These are phyloP conservation scores for Gentiana macrophylla DNA, from an alignment of 257 asterid genomes.

Conservation along the genomic window DNA sequence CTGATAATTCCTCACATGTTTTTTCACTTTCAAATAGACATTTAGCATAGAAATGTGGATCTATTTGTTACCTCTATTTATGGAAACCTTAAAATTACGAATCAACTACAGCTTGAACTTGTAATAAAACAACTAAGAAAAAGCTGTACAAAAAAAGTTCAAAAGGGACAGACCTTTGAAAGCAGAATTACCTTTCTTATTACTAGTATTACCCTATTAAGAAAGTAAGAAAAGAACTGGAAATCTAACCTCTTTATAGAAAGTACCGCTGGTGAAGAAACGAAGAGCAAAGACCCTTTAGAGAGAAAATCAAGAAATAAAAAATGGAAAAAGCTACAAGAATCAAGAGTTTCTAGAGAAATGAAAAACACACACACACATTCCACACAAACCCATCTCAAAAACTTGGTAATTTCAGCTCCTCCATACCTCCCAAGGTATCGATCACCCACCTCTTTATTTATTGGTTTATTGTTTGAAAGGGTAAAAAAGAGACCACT, in stretches of 20 bases:
- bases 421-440: slow-evolving; percentile 20
- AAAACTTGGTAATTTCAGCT: slow-evolving; percentile 19
- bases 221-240: slow-evolving; percentile 7
- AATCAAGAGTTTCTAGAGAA: slow-evolving; percentile 12
- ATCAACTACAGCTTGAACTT: not conserved
- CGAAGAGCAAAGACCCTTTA: slow-evolving; percentile 10
- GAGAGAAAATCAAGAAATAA: slow-evolving; percentile 12
- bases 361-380: slow-evolving; percentile 5
- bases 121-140: not conserved
- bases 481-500: slow-evolving; percentile 45
- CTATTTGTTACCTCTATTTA: too few relatives aligned
- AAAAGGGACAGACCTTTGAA: slow-evolving; percentile 6
- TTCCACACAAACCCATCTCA: slow-evolving; percentile 12
- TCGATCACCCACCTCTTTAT: slow-evolving; percentile 27
- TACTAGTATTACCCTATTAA: not conserved
- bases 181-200: not conserved
- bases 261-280: slow-evolving; percentile 11
- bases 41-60: too few relatives aligned
- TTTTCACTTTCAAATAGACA: too few relatives aligned
- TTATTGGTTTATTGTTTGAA: slow-evolving; percentile 12
- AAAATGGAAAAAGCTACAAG: slow-evolving; percentile 11
- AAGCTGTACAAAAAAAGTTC: not conserved
- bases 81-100: too few relatives aligned
- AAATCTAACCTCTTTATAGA: slow-evolving; percentile 20
- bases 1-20: too few relatives aligned